Percentiles rank a stretch among this genome's conserved stretches.
phyloP scores from a whole-genome alignment of 1,284 basidiomycete genomes.

The Trametes pubescens region DNA sequence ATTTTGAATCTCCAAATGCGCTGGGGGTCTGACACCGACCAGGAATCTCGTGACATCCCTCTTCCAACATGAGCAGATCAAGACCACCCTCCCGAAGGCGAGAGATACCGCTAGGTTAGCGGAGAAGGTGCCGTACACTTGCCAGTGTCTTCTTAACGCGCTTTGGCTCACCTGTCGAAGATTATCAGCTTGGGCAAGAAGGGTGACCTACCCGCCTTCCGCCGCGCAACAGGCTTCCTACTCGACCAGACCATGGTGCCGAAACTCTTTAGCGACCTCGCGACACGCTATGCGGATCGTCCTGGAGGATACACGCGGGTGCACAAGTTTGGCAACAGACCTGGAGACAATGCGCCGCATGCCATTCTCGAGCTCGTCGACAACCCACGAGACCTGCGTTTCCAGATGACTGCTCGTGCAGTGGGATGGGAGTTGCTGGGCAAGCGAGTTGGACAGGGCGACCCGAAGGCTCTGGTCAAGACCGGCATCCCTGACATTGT shows the following conservation, averaged over 20 bases:
- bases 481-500: constrained; percentile 56
- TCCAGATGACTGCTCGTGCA: constrained; percentile 85
- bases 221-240: constrained; percentile 78
- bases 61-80: constrained; percentile 95
- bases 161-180: constrained; percentile 49
- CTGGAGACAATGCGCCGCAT: constrained; percentile 93
- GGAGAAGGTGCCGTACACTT: constrained; percentile 76
- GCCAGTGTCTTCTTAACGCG: not conserved
- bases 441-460: constrained; percentile 55
- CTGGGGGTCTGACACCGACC: constrained; percentile 7
- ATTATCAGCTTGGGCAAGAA: constrained; percentile 92
- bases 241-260: constrained; percentile 75
- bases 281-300: constrained; percentile 83
- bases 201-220: constrained; percentile 69
- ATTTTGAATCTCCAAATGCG: not conserved
- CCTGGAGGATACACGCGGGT: constrained; percentile 97
- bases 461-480: constrained; percentile 57
- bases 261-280: constrained; percentile 85
- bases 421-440: constrained; percentile 81
- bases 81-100: constrained; percentile 96
- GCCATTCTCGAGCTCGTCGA: constrained; percentile 96
- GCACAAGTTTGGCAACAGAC: constrained; percentile 87
- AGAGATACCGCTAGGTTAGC: constrained; percentile 91
- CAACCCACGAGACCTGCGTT: constrained; percentile 88
- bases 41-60: constrained; percentile 97